Evolutionary conservation across 2,329 filamentous ascomycete genomes (phyloP), one percentile per base, ranked within the genome.

Genomic region (Plectosphaerella sp.): DNA sequence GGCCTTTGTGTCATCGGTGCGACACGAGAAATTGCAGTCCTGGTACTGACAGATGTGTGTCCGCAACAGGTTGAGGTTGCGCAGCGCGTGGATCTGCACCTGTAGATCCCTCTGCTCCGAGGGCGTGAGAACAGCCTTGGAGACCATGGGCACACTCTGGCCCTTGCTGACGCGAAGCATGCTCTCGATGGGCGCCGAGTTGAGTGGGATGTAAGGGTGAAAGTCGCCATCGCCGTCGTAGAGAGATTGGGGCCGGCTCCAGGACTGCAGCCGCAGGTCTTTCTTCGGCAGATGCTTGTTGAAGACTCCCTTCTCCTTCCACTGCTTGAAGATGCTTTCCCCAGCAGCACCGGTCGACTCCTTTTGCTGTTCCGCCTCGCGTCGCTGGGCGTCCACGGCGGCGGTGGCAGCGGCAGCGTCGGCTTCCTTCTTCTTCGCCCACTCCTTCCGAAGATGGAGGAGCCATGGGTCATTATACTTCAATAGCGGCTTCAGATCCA

Each of bases 41-140:
- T 57, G 36, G 43, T 70, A 74, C 0, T 70, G 71, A 43, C 74
- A 79, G n/a, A 58, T 60, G 20, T 61, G 54, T 2, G 58, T 61
- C 10, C 74, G 67, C 47, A 64, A 61, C 2, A 75, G 58, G 1
- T 67, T 55, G 37, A 70, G 57, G 39, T 58, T 62, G 24, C 71
- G 69, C 46, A 71, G 58, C 39, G 59, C 56, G 46, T 67, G 65
- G 14, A 70, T 61, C 48, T 68, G 60, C 1, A 58, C 59, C 48
- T 75, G 69, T 1, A 76, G 60, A 5, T 62, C 58, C 2, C 61
- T 64, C 48, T 71, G 63, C 54, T 77, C 73, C 0, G 65, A 70
- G 0, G 68, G 66, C 0, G 74, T 78, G 50, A 75, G 58, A 15
- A 75, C 61, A 1, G 62, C 67, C 22, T 67, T 64, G 15, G 65